Percentiles rank a stretch among this genome's conserved stretches.
Conservation (phyloP, 2,329 filamentous ascomycete species). For the Clarireedia paspali region DNA sequence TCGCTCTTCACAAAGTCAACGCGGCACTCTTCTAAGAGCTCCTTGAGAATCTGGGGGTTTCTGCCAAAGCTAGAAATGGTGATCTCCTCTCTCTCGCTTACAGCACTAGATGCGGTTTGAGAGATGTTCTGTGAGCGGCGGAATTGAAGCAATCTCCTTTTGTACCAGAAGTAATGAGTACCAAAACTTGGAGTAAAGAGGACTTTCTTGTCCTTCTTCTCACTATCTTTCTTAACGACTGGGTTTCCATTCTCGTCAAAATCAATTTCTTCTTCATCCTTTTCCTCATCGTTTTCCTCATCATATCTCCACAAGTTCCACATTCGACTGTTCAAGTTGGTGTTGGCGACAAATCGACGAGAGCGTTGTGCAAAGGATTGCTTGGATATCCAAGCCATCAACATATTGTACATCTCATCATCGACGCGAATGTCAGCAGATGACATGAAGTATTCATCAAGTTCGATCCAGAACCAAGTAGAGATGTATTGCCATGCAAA, state of each 20-base stretch:
- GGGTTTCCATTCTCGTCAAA: slow-evolving; percentile 23
- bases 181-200: slow-evolving; percentile 61
- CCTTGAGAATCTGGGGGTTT: slow-evolving; percentile 52
- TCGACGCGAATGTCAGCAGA: slow-evolving; percentile 59
- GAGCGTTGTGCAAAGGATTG: slow-evolving; percentile 54
- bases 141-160: slow-evolving; percentile 49
- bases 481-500: slow-evolving; percentile 47
- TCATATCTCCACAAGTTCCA: slow-evolving; percentile 39
- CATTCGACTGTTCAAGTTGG: slow-evolving; percentile 46
- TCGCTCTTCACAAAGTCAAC: slow-evolving; percentile 48
- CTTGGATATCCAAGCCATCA: slow-evolving; percentile 61
- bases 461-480: slow-evolving; percentile 38
- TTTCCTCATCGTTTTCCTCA: slow-evolving; percentile 39
- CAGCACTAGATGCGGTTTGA: slow-evolving; percentile 31
- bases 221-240: slow-evolving; percentile 19
- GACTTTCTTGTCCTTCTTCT: slow-evolving; percentile 35
- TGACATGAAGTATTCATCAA: slow-evolving; percentile 53
- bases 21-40: slow-evolving; percentile 52
- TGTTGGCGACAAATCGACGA: slow-evolving; percentile 58
- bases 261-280: slow-evolving; percentile 29
- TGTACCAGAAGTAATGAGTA: slow-evolving; percentile 62
- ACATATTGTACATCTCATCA: slow-evolving; percentile 65
- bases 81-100: slow-evolving; percentile 51
- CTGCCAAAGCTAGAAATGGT: slow-evolving; percentile 55
- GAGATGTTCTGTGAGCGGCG: slow-evolving; percentile 43